Evolutionary conservation across 2,329 filamentous ascomycete species (phyloP), one percentile per base, ranked within the genome.

Genomic region (Mariannaea elegans): DNA sequence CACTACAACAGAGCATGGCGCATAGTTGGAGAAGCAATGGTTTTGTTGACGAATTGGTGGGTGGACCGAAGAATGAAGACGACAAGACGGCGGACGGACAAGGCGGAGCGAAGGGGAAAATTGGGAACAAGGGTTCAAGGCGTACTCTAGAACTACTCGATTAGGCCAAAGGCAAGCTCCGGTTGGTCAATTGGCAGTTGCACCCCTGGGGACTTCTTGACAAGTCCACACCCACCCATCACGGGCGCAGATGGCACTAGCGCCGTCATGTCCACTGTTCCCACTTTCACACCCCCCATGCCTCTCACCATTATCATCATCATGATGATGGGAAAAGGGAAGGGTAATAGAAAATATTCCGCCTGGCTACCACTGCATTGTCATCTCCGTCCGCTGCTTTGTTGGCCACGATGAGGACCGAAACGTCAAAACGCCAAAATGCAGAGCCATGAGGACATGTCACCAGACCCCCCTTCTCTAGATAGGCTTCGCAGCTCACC

Each of bases 61-160:
- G 29, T 21, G 23, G 39, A 49, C n/a, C 7, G 36, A 42, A 29
- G 18, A 42, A 7, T 16, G 24, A 29, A n/a, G 12, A 7, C 36
- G n/a, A 32, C 24, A 19, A 18, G 42, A 36, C 42, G 44, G 45
- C 9, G 45, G 38, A 36, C 41, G 47, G 36, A 29, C 14, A n/a
- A 18, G 29, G 21, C 16, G 18, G 18, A 18, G 18, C 18, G 31
- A 56, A 12, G 23, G 24, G 23, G 34, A 29, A 48, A 48, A 27
- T 19, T 31, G 38, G 47, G 27, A 41, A 56, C 68, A 70, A 52
- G 68, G 68, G 52, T 68, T 53, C 42, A 54, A 38, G 55, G 29
- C 42, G 6, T 9, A 6, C 24, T 27, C 56, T 61, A 62, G 59
- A 59, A 71, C 68, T 71, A 70, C 68, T 71, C 67, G 65, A 71